Evolutionary conservation across 2,329 filamentous ascomycete genomes (phyloP).

Genomic region (Rosellinia necatrix): DNA sequence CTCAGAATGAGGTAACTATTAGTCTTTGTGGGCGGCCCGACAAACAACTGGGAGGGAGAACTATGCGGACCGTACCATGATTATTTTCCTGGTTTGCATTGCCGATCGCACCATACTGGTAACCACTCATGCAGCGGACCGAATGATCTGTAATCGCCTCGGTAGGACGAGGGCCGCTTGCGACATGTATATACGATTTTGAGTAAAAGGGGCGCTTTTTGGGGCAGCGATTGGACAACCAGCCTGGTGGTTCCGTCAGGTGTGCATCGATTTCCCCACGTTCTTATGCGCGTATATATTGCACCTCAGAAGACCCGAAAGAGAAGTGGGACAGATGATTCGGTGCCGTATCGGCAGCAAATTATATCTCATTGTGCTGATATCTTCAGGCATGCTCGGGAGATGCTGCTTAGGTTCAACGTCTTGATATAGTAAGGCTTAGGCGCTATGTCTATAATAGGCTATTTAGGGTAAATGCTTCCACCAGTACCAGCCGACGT

Average conservation of each 20-base stretch:
- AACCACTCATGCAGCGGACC: constrained; percentile 12
- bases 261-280: constrained; percentile 24
- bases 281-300: constrained; percentile 18
- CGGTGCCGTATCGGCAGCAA: not conserved
- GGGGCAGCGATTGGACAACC: constrained; percentile 9
- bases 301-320: constrained; percentile 5
- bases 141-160: constrained; percentile 14
- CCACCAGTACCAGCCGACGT: not conserved
- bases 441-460: constrained; percentile 27
- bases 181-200: constrained; percentile 9
- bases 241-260: constrained; percentile 13
- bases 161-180: constrained; percentile 12
- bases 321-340: not conserved
- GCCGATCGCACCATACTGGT: not conserved
- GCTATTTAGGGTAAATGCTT: constrained; percentile 34
- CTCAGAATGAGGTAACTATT: not conserved
- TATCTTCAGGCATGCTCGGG: not conserved
- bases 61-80: not conserved
- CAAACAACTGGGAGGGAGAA: not conserved
- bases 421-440: constrained; percentile 20
- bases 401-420: constrained; percentile 16
- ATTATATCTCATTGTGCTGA: constrained; percentile 8
- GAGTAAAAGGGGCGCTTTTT: not conserved
- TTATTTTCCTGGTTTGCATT: no score
- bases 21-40: not conserved